phyloP scores from a whole-genome alignment of 2,329 filamentous ascomycete species.

The Ophiocordyceps polyrhachis-furcata region DNA sequence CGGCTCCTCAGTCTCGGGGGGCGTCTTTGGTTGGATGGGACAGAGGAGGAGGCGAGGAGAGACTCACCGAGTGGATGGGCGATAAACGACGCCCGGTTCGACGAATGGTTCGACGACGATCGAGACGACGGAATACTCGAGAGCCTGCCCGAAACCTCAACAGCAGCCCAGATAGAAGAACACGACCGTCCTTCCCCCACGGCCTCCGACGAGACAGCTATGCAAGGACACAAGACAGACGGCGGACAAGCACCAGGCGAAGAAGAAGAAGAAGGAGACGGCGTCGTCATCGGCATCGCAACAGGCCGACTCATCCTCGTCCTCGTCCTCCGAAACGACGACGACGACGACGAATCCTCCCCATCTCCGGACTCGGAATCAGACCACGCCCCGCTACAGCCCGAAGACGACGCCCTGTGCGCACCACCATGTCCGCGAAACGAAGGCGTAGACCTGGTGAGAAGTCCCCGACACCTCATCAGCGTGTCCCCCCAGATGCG shows the following conservation, averaged over 20 bases:
- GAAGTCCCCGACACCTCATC: constrained; percentile 4
- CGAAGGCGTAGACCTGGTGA: constrained; percentile 1
- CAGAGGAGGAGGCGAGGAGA: neutral
- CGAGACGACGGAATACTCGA: constrained; percentile 7
- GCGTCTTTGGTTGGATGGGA: no score
- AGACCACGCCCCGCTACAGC: neutral
- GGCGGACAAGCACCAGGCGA: neutral
- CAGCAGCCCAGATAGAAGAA: constrained; percentile 25
- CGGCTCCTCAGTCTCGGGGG: neutral
- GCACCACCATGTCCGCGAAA: neutral
- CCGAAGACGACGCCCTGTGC: neutral
- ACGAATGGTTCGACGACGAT: neutral
- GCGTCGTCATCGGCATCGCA: neutral
- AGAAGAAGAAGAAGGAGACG: neutral
- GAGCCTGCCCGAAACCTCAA: constrained; percentile 26
- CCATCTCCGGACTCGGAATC: neutral
- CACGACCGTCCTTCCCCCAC: constrained; percentile 14
- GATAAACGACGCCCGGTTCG: constrained; percentile 3
- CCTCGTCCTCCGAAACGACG: neutral
- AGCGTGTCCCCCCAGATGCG: constrained; percentile 4
- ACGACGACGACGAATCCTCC: neutral
- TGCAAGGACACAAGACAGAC: constrained; percentile 20
- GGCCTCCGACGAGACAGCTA: constrained; percentile 24
- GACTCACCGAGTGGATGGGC: constrained; percentile 7
- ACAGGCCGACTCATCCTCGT: neutral